Conservation (phyloP, 805 yeast genomes). For the Yamadazyma nakazawae region DNA sequence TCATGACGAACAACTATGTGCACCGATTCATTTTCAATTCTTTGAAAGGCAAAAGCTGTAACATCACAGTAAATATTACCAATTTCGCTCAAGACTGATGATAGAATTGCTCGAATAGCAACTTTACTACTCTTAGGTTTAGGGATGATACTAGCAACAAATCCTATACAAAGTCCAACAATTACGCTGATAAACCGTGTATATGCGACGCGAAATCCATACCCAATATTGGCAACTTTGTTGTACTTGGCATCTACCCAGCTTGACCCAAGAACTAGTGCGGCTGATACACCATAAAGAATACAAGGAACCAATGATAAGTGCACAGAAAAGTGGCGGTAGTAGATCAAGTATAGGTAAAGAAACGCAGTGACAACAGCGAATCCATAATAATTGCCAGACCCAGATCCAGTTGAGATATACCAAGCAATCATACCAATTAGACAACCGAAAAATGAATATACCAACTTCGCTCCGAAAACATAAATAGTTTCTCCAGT, state of each 20-base stretch:
- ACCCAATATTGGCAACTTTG: conserved; percentile 22
- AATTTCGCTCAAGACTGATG: conserved; percentile 21
- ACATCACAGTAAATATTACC: conserved; percentile 30
- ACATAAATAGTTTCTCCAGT: conserved; percentile 30
- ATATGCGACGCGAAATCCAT: conserved; percentile 27
- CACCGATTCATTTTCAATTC: conserved; percentile 19
- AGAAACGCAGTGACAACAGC: conserved; percentile 26
- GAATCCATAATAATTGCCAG: conserved; percentile 32
- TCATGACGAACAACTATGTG: conserved; percentile 22
- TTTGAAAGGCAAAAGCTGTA: conserved; percentile 22
- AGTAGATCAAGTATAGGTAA: conserved; percentile 20
- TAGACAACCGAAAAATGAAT: conserved; percentile 27
- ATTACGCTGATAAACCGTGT: conserved; percentile 26
- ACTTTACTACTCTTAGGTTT: conserved; percentile 25
- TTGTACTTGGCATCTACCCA: conserved; percentile 24
- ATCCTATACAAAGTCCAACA: conserved; percentile 29
- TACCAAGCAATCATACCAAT: conserved; percentile 34
- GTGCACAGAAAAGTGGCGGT: conserved; percentile 32
- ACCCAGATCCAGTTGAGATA: conserved; percentile 29
- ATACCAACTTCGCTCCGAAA: conserved; percentile 21
- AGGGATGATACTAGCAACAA: conserved; percentile 30
- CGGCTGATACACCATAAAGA: conserved; percentile 24
- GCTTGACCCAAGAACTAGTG: conserved; percentile 32
- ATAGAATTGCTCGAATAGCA: conserved; percentile 22
- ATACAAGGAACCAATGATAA: conserved; percentile 23